phyloP scores from a whole-genome alignment of 2,329 filamentous ascomycete genomes.

The Fusarium secorum region DNA sequence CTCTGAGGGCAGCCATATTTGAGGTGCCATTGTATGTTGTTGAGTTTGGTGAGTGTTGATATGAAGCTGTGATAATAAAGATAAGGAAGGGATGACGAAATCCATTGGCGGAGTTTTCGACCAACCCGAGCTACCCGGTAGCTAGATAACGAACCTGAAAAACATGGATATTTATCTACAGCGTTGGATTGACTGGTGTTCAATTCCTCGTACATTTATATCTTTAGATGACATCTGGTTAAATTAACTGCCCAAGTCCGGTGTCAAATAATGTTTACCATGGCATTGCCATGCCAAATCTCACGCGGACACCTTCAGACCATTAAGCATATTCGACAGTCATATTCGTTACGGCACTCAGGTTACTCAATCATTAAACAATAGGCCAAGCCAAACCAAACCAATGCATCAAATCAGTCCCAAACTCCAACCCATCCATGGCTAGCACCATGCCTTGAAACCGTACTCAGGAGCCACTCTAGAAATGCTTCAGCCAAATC shows the following conservation, averaged over 20 bases:
- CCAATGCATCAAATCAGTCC: slow-evolving; percentile 8
- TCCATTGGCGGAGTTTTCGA: background rate
- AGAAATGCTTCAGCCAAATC: slow-evolving; percentile 1
- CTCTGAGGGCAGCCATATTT: slow-evolving; percentile 45
- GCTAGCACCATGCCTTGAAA: slow-evolving; percentile 10
- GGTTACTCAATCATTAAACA: slow-evolving; percentile 27
- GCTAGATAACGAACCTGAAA: background rate
- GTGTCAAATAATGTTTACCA: background rate
- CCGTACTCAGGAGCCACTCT: slow-evolving; percentile 7
- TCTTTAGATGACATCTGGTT: background rate
- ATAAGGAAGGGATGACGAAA: background rate
- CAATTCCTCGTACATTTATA: background rate
- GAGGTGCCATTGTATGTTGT: slow-evolving; percentile 29
- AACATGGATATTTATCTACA: background rate
- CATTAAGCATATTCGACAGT: background rate
- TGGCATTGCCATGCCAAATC: background rate
- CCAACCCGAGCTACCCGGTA: slow-evolving; percentile 8
- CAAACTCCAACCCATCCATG: slow-evolving; percentile 24
- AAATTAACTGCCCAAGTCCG: background rate
- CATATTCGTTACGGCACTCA: slow-evolving; percentile 1
- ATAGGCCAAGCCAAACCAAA: slow-evolving; percentile 3
- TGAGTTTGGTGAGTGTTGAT: background rate
- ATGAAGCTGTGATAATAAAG: background rate
- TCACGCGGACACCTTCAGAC: background rate
- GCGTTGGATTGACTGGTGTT: background rate